phyloP scores from a whole-genome alignment of 108 stramenopile species.

The Cyclostephanos invisitatus region DNA sequence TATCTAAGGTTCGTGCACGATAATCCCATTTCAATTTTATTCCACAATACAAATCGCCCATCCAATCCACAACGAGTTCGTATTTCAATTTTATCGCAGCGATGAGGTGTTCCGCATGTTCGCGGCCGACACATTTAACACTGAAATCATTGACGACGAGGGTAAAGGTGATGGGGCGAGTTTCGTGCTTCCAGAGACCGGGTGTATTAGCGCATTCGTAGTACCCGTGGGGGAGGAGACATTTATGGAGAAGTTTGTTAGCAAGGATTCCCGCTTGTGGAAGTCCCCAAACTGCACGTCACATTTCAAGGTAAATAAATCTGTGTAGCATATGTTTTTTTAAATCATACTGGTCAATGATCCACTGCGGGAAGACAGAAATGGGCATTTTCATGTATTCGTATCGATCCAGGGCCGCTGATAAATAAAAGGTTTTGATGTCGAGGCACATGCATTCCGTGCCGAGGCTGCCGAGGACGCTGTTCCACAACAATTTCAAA shows the following conservation, averaged over 20 bases:
- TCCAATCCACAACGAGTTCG: too few species aligned
- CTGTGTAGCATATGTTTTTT: background rate
- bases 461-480: slow-evolving; percentile 18
- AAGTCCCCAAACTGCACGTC: slow-evolving; percentile 48
- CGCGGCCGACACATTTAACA: too few species aligned
- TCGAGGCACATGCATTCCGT: background rate
- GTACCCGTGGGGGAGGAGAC: too few species aligned
- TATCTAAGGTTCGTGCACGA: too few species aligned
- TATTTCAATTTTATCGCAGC: too few species aligned
- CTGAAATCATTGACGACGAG: too few species aligned
- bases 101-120: too few species aligned
- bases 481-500: slow-evolving; percentile 50
- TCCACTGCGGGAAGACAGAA: slow-evolving; percentile 21
- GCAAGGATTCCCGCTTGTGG: slow-evolving; percentile 53
- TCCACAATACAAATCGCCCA: too few species aligned
- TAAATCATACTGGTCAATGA: slow-evolving; percentile 40
- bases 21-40: too few species aligned
- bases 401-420: slow-evolving; percentile 23
- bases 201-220: too few species aligned
- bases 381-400: slow-evolving; percentile 51
- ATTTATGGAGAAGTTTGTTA: slow-evolving; percentile 19
- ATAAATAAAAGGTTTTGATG: slow-evolving; percentile 56
- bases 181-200: too few species aligned
- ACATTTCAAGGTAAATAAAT: slow-evolving; percentile 18
- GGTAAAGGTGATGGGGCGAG: too few species aligned